phyloP scores from a whole-genome alignment of 371 early-diverging fungal species.

The Mucor plumbeus region DNA sequence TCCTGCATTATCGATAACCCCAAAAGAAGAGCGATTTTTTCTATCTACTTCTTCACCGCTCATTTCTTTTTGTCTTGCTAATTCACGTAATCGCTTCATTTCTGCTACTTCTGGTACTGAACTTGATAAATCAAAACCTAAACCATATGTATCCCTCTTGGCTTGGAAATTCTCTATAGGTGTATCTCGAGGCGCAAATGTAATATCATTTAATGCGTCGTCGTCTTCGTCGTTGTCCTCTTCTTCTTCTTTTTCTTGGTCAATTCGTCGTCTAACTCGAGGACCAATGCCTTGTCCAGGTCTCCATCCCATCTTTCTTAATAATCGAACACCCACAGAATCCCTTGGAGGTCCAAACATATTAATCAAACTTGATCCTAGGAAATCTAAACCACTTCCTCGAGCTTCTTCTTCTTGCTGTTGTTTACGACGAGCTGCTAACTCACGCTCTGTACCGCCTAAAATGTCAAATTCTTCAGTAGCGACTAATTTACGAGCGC shows the following conservation, averaged over 20 bases:
- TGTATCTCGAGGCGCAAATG: slow-evolving; percentile 80
- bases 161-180: slow-evolving; percentile 58
- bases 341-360: slow-evolving; percentile 73
- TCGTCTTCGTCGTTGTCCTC: slow-evolving; percentile 49
- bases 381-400: slow-evolving; percentile 36
- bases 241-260: slow-evolving; percentile 38
- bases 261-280: slow-evolving; percentile 47
- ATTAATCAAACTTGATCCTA: slow-evolving; percentile 38
- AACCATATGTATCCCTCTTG: slow-evolving; percentile 68
- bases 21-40: slow-evolving; percentile 41
- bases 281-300: slow-evolving; percentile 88
- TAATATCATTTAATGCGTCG: slow-evolving; percentile 45
- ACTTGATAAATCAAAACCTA: slow-evolving; percentile 72
- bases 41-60: slow-evolving; percentile 6
- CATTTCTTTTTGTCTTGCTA: slow-evolving; percentile 23
- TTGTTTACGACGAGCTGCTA: slow-evolving; percentile 54
- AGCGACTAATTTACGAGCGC: slow-evolving; percentile 57
- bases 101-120: slow-evolving; percentile 71
- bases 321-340: slow-evolving; percentile 60
- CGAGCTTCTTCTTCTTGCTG: slow-evolving; percentile 49
- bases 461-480: slow-evolving; percentile 74
- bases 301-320: slow-evolving; percentile 85
- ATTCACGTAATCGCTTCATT: slow-evolving; percentile 43
- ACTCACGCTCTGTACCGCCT: slow-evolving; percentile 69
- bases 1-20: slow-evolving; percentile 21